Percentiles rank a stretch among this genome's conserved stretches.
Evolutionary conservation across 352 stramenopile species (phyloP).

Genomic region (Globisporangium canariense): DNA sequence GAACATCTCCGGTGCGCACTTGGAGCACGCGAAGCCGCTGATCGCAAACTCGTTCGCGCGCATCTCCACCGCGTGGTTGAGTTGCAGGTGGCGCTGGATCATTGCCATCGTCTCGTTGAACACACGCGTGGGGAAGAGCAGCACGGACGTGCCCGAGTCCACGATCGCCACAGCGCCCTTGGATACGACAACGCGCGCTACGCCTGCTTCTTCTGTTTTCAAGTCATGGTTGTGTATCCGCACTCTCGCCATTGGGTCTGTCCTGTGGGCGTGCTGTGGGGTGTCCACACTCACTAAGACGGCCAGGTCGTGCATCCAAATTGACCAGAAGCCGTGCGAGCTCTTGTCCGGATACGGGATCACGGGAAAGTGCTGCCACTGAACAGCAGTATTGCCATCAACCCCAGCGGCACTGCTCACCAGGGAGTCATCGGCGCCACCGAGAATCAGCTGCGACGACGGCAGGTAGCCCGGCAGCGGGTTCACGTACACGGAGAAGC

Average conservation of each 20-base stretch:
- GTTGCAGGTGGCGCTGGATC: constrained; percentile 36
- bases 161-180: constrained; percentile 40
- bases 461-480: constrained; percentile 36
- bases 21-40: constrained; percentile 39
- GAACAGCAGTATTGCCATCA: neutral
- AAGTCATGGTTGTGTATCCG: neutral
- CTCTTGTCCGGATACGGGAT: constrained; percentile 31
- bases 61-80: constrained; percentile 23
- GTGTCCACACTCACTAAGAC: constrained; percentile 13
- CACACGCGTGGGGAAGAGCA: constrained; percentile 42
- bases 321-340: constrained; percentile 54
- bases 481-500: constrained; percentile 73
- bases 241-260: neutral
- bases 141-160: constrained; percentile 63
- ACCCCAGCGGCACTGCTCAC: neutral
- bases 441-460: constrained; percentile 55
- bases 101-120: constrained; percentile 39
- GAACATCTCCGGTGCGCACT: constrained; percentile 52
- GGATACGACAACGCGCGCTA: neutral
- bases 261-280: neutral
- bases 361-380: constrained; percentile 53
- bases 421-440: constrained; percentile 43
- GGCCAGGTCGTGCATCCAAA: constrained; percentile 35
- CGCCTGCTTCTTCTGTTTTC: neutral
- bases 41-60: constrained; percentile 23